Evolutionary conservation across 2,329 filamentous ascomycete genomes (phyloP).

Genomic region (Colletotrichum noveboracense): DNA sequence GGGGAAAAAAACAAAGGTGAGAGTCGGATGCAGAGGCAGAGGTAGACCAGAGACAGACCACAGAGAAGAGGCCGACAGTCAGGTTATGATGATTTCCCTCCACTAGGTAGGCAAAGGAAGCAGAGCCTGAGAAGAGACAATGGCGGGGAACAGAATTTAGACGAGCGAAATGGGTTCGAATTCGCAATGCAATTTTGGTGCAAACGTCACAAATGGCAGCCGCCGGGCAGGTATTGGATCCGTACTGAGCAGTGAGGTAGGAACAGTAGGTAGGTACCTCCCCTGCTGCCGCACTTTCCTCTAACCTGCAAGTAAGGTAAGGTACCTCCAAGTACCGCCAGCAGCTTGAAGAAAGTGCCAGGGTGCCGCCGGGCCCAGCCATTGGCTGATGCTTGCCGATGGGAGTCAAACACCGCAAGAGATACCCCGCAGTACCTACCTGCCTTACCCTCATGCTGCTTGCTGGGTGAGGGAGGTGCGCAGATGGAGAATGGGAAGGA

Average conservation of each 20-base stretch:
- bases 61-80: not conserved
- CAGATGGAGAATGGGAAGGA: not conserved
- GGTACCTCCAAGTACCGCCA: not conserved
- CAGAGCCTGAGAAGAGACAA: not conserved
- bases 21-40: not conserved
- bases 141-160: constrained; percentile 1
- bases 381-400: not conserved
- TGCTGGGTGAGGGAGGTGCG: not conserved
- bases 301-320: not conserved
- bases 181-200: constrained; percentile 15
- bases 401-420: not conserved
- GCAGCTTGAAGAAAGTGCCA: not conserved
- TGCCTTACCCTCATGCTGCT: not conserved
- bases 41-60: not conserved
- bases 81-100: not conserved
- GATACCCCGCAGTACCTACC: not conserved
- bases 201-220: constrained; percentile 17
- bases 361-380: not conserved
- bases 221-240: not conserved
- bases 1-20: not conserved
- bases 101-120: not conserved
- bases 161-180: constrained; percentile 7
- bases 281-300: not conserved
- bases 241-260: not conserved
- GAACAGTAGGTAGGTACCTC: not conserved